Percentiles rank a stretch among this genome's conserved stretches.
phyloP scores from a whole-genome alignment of 2,329 filamentous ascomycete species.

The Exophiala dermatitidis region DNA sequence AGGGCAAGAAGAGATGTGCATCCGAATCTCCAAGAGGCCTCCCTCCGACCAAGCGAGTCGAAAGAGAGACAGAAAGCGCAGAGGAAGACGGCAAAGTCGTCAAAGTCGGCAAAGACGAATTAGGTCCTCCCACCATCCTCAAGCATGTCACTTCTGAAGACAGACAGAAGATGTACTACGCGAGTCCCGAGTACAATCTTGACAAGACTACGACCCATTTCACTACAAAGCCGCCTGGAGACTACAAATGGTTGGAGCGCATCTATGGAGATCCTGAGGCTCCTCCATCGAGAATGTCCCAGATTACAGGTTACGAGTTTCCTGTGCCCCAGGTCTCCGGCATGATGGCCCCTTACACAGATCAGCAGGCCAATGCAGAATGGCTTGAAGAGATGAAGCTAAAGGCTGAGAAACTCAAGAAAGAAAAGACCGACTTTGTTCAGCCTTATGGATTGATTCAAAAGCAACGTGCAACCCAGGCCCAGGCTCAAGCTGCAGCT shows the following conservation, averaged over 20 bases:
- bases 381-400: background rate
- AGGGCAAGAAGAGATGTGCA: too few relatives aligned
- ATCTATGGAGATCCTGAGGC: slow-evolving; percentile 1
- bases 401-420: background rate
- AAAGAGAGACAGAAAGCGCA: background rate
- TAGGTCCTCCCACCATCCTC: too few relatives aligned
- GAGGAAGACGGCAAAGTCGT: background rate
- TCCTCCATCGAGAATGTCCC: background rate
- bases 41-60: too few relatives aligned
- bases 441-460: background rate
- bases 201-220: background rate
- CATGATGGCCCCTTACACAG: background rate
- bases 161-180: background rate
- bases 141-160: background rate
- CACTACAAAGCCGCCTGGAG: background rate
- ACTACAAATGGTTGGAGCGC: slow-evolving; percentile 9
- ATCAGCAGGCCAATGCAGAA: background rate
- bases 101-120: background rate
- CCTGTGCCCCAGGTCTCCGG: slow-evolving; percentile 9
- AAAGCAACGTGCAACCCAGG: background rate
- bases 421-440: background rate
- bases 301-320: slow-evolving; percentile 9
- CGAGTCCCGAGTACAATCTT: background rate
- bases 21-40: too few relatives aligned
- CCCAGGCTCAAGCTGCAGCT: background rate